Evolutionary conservation across 257 asterid species (phyloP), one percentile per base, ranked within the genome.

Genomic region (Solanum sejunctum): DNA sequence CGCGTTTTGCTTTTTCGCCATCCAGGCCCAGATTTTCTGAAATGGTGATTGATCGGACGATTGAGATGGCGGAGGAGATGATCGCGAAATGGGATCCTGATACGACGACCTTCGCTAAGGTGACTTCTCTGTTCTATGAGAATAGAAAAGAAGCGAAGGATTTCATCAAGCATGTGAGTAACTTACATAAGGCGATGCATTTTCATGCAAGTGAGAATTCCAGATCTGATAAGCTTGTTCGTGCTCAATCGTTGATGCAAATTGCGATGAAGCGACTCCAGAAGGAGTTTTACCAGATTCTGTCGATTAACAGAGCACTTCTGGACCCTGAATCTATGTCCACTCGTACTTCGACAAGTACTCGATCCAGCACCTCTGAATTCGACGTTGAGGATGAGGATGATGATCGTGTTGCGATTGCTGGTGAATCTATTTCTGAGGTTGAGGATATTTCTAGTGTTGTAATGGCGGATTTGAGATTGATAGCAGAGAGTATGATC

Each of bases 321-420:
- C 91, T 96, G 54, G 99, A 96, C 81, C 98, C 97, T 0, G 98
- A 96, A 80, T 96, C 98, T 0, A 92, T 96, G 43, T 93, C 98
- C 18, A 84, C 86, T 1, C 88, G 90, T 28, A 86, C 93, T 15
- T 92, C 98, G 12, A 69, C 4, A 70, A 70, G 79, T 41, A 70
- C 89, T 7, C 90, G 72, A 1, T 92, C 99, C 5, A 92, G 93
- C 86, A 7, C 67, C 2, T 93, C 96, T 1, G 94, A 90, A 28
- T 88, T 51, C 49, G 93, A 92, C 2, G 91, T 23, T 43, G 93
- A 92, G 3, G 94, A 92, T 12, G 84, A 87, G 0, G 85, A 87
- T 0, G 93, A 92, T 0, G 91, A 92, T 23, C 95, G 87, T 8
- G 54, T 36, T 8, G 41, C 39, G 12, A 67, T 26, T 28, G 93